A percentile compares a stretch with the other conserved stretches of the same genome.
These are phyloP conservation scores for Dimocarpus longan DNA, from an alignment of 345 rosid species.

Conservation along the genomic window DNA sequence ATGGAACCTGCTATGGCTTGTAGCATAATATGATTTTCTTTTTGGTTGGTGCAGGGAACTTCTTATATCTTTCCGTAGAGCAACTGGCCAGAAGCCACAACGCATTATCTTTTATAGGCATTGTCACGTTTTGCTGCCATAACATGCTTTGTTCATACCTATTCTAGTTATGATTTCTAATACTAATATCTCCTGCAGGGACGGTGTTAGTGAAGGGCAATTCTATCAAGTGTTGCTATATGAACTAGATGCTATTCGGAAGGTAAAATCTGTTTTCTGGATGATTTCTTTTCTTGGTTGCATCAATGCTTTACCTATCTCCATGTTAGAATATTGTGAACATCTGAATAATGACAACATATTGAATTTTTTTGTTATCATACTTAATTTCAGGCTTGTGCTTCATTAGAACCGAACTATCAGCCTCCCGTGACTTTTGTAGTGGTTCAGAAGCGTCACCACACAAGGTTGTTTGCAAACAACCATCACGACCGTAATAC, in stretches of 20 bases:
- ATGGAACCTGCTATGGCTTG: neutral
- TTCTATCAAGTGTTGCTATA: slow-evolving; percentile 91
- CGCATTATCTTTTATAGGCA: slow-evolving; percentile 96
- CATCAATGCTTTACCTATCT: neutral
- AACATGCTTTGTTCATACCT: neutral
- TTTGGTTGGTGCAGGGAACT: slow-evolving; percentile 62
- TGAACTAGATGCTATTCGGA: slow-evolving; percentile 97
- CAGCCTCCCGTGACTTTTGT: slow-evolving; percentile 99
- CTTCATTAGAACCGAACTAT: slow-evolving; percentile 93
- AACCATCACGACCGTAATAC: slow-evolving; percentile 69
- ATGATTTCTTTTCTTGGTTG: neutral
- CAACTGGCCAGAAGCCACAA: slow-evolving; percentile 94
- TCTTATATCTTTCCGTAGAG: slow-evolving; percentile 88
- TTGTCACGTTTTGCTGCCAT: neutral
- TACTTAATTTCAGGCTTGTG: slow-evolving; percentile 68
- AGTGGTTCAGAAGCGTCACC: slow-evolving; percentile 99
- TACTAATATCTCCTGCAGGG: slow-evolving; percentile 46
- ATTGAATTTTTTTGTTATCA: neutral
- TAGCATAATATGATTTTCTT: neutral
- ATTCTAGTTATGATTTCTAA: neutral
- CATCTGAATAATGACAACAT: neutral
- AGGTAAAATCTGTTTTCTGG: slow-evolving; percentile 45
- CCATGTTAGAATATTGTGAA: neutral
- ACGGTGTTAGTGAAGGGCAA: slow-evolving; percentile 98
- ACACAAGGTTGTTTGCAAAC: slow-evolving; percentile 93